Evolutionary conservation across 306 rosid species (phyloP).

Genomic region (Glycine soja): DNA sequence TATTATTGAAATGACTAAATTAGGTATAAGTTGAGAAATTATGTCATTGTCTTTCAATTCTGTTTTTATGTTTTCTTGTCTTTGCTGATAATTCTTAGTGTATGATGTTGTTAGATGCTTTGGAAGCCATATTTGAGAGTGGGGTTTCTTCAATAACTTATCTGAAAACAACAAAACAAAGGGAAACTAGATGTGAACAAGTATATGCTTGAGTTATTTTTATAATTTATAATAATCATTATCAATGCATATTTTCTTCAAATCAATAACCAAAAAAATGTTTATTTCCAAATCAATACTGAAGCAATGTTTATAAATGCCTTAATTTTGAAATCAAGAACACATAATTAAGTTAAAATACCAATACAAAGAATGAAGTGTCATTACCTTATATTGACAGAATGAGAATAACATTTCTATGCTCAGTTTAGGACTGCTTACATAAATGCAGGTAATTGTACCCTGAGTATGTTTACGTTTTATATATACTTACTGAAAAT

Average conservation of each 20-base stretch:
- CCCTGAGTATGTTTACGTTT: not conserved
- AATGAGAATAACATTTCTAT: slow-evolving; percentile 17
- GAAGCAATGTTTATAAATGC: slow-evolving; percentile 1
- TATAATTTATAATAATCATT: slow-evolving; percentile 6
- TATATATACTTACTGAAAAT: not conserved
- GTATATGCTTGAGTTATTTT: not conserved
- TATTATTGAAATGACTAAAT: slow-evolving; percentile 22
- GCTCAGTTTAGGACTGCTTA: not conserved
- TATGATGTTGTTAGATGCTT: slow-evolving; percentile 28
- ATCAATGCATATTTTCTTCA: slow-evolving; percentile 12
- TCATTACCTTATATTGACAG: not conserved
- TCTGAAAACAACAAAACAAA: slow-evolving; percentile 1
- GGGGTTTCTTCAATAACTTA: slow-evolving; percentile 12
- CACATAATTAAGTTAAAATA: not conserved
- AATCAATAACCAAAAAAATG: slow-evolving; percentile 8
- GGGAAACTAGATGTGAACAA: slow-evolving; percentile 29
- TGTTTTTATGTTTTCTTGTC: slow-evolving; percentile 4
- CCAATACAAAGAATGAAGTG: not conserved
- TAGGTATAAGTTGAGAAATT: not conserved
- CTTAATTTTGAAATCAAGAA: slow-evolving; percentile 30
- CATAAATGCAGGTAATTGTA: not conserved
- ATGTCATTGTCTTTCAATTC: slow-evolving; percentile 22
- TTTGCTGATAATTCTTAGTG: not conserved
- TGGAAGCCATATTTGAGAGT: slow-evolving; percentile 17
- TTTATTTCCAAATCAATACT: not conserved